Percentiles rank a stretch among this genome's conserved stretches.
phyloP scores from a whole-genome alignment of 495 filamentous ascomycete genomes.

The Xylaria grammica region DNA sequence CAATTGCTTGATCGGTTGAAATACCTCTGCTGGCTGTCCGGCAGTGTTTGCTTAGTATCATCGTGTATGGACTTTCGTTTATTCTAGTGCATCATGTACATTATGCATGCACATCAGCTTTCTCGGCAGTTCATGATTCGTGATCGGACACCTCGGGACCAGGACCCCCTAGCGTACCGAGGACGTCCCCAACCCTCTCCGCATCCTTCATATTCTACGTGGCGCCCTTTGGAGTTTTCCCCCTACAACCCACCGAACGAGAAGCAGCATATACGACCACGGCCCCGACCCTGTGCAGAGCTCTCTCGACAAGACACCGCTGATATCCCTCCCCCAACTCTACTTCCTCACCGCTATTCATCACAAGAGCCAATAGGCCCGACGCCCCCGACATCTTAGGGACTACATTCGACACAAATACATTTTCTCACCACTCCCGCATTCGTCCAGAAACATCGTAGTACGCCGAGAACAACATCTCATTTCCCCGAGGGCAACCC shows the following conservation, averaged over 20 bases:
- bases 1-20: not conserved
- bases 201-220: not conserved
- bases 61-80: not conserved
- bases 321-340: not conserved
- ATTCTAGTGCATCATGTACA: not conserved
- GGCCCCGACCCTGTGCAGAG: not conserved
- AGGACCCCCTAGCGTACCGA: not conserved
- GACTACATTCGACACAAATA: not conserved
- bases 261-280: no score
- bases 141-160: not conserved
- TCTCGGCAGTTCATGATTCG: conserved; percentile 11
- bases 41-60: not conserved
- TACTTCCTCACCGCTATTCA: not conserved
- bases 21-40: not conserved
- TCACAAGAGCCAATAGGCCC: not conserved
- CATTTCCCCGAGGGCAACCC: not conserved
- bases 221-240: not conserved
- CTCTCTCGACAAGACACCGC: not conserved
- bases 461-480: not conserved
- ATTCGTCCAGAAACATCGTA: not conserved
- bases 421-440: not conserved
- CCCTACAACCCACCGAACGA: not conserved
- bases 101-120: conserved; percentile 15
- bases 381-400: not conserved
- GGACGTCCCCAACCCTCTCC: conserved; percentile 8